These are phyloP conservation scores for Guyanaporus albipodus DNA, from an alignment of 768 basidiomycete genomes.

Conservation along the genomic window DNA sequence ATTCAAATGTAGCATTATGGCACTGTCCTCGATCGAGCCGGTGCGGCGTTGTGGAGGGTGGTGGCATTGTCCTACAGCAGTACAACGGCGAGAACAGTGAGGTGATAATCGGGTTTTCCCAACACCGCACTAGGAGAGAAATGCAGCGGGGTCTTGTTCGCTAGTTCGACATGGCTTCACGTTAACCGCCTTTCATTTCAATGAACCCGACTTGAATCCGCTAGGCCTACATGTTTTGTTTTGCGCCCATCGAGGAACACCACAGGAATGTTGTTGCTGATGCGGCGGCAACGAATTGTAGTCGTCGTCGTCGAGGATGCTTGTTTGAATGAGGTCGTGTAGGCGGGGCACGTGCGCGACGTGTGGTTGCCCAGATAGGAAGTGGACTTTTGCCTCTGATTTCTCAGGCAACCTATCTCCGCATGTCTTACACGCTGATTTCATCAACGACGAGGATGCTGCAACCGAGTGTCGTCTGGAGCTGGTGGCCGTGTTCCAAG, in stretches of 20 bases:
- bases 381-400: not conserved
- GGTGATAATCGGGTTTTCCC: slow-evolving; percentile 7
- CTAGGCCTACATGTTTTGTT: not conserved
- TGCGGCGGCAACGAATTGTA: not conserved
- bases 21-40: slow-evolving; percentile 1
- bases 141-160: slow-evolving; percentile 7
- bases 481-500: slow-evolving; percentile 3
- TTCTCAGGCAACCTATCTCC: not conserved
- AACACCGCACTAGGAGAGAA: slow-evolving; percentile 14
- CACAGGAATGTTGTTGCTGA: not conserved
- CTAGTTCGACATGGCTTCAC: not conserved
- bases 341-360: no score
- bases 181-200: not conserved
- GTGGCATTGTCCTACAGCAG: not conserved
- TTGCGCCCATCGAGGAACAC: not conserved
- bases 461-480: not conserved
- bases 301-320: no score
- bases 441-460: slow-evolving; percentile 6
- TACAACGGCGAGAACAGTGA: not conserved
- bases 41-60: slow-evolving; percentile 10
- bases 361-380: no score
- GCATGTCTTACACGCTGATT: slow-evolving; percentile 6
- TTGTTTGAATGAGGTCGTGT: no score
- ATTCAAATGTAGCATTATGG: slow-evolving; percentile 7
- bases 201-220: no score